Percentiles rank a stretch among this genome's conserved stretches.
Evolutionary conservation across 495 filamentous ascomycete genomes (phyloP).

Genomic region (Trichoderma gamsii): DNA sequence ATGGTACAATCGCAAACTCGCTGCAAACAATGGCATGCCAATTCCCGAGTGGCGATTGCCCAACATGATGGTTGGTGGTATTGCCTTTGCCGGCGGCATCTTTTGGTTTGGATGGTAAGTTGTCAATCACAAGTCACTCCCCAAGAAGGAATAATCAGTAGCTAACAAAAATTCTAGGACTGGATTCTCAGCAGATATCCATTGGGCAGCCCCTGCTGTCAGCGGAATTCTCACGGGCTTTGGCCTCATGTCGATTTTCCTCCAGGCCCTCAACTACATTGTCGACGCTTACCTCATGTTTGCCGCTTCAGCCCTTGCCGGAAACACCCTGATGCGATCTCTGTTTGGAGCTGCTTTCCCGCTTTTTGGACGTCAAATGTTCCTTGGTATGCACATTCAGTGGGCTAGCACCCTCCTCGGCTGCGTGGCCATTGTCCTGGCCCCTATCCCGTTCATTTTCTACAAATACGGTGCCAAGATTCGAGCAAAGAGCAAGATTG

Average conservation of each 20-base stretch:
- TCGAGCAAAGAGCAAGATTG: conserved; percentile 60
- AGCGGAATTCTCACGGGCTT: conserved; percentile 56
- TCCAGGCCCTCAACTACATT: conserved; percentile 79
- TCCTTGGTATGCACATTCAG: conserved; percentile 66
- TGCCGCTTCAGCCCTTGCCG: conserved; percentile 81
- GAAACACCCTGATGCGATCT: conserved; percentile 82
- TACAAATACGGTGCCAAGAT: conserved; percentile 58
- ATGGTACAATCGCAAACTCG: conserved; percentile 60
- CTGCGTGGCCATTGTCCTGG: conserved; percentile 58
- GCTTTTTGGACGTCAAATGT: conserved; percentile 78
- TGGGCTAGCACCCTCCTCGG: conserved; percentile 75
- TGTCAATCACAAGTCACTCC: neutral
- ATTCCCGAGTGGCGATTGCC: conserved; percentile 85
- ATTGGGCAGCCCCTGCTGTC: conserved; percentile 78
- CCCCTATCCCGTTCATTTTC: conserved; percentile 71
- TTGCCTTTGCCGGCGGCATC: conserved; percentile 65
- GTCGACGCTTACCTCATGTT: conserved; percentile 87
- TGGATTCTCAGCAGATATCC: conserved; percentile 54
- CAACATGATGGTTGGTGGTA: conserved; percentile 68
- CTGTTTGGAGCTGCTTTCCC: conserved; percentile 73
- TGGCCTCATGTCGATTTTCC: conserved; percentile 71
- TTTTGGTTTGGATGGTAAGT: conserved; percentile 82
- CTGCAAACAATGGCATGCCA: conserved; percentile 64
- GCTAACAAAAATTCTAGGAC: conserved; percentile 23
- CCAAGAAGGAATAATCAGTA: neutral